Evolutionary conservation across 2,329 filamentous ascomycete genomes (phyloP).

Genomic region (Hymenoscyphus infarciens): DNA sequence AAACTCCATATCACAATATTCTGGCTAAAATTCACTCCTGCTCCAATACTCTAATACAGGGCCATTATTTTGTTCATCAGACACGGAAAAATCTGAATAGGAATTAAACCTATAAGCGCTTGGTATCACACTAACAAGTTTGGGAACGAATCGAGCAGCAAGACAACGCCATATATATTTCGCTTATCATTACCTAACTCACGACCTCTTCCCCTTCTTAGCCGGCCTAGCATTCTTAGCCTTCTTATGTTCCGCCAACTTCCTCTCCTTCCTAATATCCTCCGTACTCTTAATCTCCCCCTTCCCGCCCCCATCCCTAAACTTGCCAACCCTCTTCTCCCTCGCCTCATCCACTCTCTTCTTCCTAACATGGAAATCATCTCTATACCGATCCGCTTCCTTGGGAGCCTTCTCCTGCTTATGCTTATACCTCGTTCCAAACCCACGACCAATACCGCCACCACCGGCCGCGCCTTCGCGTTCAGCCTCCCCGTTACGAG

Average conservation of each 20-base stretch:
- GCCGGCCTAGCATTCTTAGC: conserved; percentile 86
- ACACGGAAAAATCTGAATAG: no score
- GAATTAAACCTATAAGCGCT: no score
- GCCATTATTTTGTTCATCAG: no score
- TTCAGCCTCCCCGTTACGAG: conserved; percentile 80
- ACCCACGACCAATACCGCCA: conserved; percentile 36
- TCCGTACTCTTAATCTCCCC: conserved; percentile 76
- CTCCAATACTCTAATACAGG: no score
- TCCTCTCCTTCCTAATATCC: conserved; percentile 80
- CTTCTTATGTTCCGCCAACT: conserved; percentile 68
- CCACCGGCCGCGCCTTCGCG: conserved; percentile 38
- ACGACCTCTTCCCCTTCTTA: conserved; percentile 47
- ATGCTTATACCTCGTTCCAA: conserved; percentile 71
- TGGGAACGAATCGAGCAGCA: no score
- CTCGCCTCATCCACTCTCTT: conserved; percentile 83
- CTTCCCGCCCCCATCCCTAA: conserved; percentile 69
- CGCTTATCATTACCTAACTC: neutral
- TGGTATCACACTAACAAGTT: no score
- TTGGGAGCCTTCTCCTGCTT: conserved; percentile 86
- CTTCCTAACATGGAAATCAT: conserved; percentile 88
- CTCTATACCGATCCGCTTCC: conserved; percentile 85
- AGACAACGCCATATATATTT: neutral
- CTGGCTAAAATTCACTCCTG: no score
- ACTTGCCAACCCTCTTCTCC: conserved; percentile 75
- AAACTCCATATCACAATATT: no score